These are phyloP conservation scores for Acer campestre DNA, from an alignment of 345 rosid genomes.

Conservation along the genomic window DNA sequence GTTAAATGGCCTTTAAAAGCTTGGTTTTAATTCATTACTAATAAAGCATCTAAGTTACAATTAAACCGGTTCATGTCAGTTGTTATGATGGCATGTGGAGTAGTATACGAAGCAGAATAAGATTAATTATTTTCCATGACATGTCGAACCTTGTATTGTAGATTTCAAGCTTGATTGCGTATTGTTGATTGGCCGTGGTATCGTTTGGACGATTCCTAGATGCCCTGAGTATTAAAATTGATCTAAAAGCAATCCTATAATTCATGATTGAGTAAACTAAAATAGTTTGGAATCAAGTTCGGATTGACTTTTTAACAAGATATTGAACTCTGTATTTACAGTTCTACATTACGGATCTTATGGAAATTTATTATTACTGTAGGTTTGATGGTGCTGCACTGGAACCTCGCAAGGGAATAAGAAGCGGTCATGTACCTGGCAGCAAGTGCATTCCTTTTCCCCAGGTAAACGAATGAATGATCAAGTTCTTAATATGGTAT, in stretches of 20 bases:
- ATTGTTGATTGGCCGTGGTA: background rate
- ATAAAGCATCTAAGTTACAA: background rate
- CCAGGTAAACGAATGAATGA: conserved; percentile 41
- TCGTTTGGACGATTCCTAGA: background rate
- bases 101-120: background rate
- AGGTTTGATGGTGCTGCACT: conserved; percentile 95
- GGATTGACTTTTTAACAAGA: background rate
- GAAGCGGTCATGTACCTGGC: conserved; percentile 95
- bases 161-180: background rate
- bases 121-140: background rate
- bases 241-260: background rate
- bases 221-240: background rate
- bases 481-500: conserved; percentile 5
- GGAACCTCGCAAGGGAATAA: conserved; percentile 92
- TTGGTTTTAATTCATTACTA: background rate
- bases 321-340: background rate
- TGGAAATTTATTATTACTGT: conserved; percentile 18
- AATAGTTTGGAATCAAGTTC: background rate
- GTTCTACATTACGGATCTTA: background rate
- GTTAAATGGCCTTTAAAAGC: background rate
- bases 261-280: background rate
- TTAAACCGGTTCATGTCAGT: background rate
- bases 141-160: background rate
- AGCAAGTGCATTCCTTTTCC: conserved; percentile 92
- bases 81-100: background rate